phyloP scores from a whole-genome alignment of 2,329 filamentous ascomycete species.

The Alternaria sp. region DNA sequence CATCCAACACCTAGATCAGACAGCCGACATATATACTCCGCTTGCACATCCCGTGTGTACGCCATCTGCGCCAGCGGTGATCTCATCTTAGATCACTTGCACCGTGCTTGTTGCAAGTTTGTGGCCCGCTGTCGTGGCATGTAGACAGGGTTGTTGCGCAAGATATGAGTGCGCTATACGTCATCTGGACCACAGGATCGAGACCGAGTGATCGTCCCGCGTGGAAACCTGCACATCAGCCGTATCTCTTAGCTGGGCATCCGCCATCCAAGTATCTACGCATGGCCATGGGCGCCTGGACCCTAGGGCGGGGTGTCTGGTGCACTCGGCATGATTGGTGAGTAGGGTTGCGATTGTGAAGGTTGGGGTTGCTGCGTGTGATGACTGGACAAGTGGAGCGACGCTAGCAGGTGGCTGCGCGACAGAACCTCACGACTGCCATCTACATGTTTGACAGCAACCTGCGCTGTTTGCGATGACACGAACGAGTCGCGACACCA shows the following conservation, averaged over 20 bases:
- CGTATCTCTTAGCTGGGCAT: slow-evolving; percentile 5
- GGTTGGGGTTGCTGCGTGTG: not conserved
- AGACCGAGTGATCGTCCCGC: slow-evolving; percentile 29
- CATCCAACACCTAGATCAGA: not conserved
- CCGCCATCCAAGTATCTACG: slow-evolving; percentile 2
- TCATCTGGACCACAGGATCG: slow-evolving; percentile 20
- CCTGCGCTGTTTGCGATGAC: not conserved
- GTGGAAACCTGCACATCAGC: slow-evolving; percentile 22
- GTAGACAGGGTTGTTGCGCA: slow-evolving; percentile 21
- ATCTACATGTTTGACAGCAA: not conserved
- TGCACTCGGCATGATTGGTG: slow-evolving; percentile 2
- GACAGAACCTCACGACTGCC: not conserved
- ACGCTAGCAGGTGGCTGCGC: not conserved
- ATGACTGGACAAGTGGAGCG: not conserved
- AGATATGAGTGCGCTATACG: slow-evolving; percentile 23
- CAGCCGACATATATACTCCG: slow-evolving; percentile 16
- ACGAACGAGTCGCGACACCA: not conserved
- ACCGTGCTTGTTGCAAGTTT: slow-evolving; percentile 20
- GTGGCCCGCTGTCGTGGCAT: slow-evolving; percentile 19
- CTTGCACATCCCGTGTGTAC: slow-evolving; percentile 8
- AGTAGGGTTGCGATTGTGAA: slow-evolving; percentile 1
- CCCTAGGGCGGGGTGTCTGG: not conserved
- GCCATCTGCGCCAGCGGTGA: slow-evolving; percentile 27
- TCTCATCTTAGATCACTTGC: slow-evolving; percentile 26
- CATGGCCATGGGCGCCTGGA: slow-evolving; percentile 2